phyloP scores from a whole-genome alignment of 805 yeast genomes.

The Starmerella cellae region DNA sequence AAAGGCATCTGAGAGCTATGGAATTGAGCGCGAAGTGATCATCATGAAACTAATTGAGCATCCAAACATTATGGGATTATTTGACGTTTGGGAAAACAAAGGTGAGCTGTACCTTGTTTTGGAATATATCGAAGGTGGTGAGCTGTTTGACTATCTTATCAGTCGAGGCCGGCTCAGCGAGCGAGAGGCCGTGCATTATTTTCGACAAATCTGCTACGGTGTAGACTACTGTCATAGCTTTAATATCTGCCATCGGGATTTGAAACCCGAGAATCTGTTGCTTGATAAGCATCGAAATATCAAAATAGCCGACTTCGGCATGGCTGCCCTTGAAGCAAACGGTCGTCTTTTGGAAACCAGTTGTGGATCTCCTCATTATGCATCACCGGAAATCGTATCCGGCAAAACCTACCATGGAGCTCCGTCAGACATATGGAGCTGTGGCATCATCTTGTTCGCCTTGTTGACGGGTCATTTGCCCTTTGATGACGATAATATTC shows the following conservation, averaged over 20 bases:
- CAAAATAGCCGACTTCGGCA: constrained; percentile 96
- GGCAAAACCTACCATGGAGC: constrained; percentile 94
- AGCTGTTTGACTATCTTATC: constrained; percentile 79
- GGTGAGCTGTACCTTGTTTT: constrained; percentile 80
- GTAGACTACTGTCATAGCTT: constrained; percentile 74
- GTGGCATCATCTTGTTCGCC: constrained; percentile 91
- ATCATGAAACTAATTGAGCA: constrained; percentile 93
- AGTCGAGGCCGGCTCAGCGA: constrained; percentile 82
- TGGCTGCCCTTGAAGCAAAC: constrained; percentile 89
- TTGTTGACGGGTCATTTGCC: constrained; percentile 89
- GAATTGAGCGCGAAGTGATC: constrained; percentile 92
- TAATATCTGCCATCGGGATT: constrained; percentile 78
- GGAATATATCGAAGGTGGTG: constrained; percentile 97
- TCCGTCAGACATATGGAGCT: constrained; percentile 95
- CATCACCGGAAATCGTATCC: constrained; percentile 94
- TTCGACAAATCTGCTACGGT: constrained; percentile 73
- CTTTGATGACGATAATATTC: constrained; percentile 89
- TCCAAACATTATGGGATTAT: constrained; percentile 81
- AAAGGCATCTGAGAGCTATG: constrained; percentile 45
- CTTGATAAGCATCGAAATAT: constrained; percentile 76
- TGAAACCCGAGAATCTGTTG: constrained; percentile 68
- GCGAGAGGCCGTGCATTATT: constrained; percentile 77
- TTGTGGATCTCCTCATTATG: constrained; percentile 98
- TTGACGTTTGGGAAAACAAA: constrained; percentile 96
- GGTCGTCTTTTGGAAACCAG: constrained; percentile 80